Percentiles rank a stretch among this genome's conserved stretches.
Conservation (phyloP, 2,329 filamentous ascomycete species). For the Chaetoscypha palmicola region DNA sequence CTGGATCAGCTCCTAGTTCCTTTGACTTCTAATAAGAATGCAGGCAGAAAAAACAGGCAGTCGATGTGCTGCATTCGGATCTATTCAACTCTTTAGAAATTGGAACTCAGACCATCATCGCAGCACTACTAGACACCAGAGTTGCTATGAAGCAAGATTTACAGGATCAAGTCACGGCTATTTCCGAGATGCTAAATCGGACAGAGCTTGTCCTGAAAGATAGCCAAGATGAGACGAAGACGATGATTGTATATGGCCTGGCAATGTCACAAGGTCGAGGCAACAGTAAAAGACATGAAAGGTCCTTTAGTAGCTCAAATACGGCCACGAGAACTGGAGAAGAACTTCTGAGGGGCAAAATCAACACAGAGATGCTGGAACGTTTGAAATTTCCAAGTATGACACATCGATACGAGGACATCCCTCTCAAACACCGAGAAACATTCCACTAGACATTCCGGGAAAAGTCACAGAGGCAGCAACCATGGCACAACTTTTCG, state of each 20-base stretch:
- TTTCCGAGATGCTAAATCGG: neutral
- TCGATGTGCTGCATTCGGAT: too few relatives aligned
- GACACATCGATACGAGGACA: conserved; percentile 3
- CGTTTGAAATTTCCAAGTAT: conserved; percentile 3
- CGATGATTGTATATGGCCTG: neutral
- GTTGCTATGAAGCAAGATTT: neutral
- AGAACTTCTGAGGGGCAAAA: neutral
- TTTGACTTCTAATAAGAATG: too few relatives aligned
- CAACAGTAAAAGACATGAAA: neutral
- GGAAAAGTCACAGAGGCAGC: neutral
- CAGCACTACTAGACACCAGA: conserved; percentile 1
- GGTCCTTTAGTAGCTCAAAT: neutral
- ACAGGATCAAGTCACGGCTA: neutral
- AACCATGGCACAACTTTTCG: conserved; percentile 3
- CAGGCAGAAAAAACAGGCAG: too few relatives aligned
- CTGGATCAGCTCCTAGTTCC: too few relatives aligned
- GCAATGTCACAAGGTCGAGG: neutral
- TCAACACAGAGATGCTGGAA: neutral
- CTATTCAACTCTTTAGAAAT: too few relatives aligned
- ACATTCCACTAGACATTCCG: conserved; percentile 5
- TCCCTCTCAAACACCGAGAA: neutral
- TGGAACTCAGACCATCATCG: too few relatives aligned
- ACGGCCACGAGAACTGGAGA: neutral
- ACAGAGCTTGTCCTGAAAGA: neutral
- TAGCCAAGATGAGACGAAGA: neutral